phyloP scores from a whole-genome alignment of 352 stramenopile species.

The Pythium angustatum region DNA sequence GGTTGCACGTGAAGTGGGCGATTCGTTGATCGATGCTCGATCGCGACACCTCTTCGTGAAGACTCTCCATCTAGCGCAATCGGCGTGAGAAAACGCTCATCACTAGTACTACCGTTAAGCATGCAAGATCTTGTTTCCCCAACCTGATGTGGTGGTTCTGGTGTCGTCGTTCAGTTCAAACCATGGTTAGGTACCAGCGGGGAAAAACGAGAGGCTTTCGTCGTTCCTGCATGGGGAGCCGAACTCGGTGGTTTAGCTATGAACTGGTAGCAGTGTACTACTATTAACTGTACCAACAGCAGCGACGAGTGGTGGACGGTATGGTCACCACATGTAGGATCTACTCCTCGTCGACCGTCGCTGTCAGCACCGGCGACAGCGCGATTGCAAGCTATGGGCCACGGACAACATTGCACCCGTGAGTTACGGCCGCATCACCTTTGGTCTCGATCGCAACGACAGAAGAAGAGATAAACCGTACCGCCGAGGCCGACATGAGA shows the following conservation, averaged over 20 bases:
- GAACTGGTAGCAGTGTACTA: slow-evolving; percentile 18
- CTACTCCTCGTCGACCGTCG: slow-evolving; percentile 50
- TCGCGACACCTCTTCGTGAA: slow-evolving; percentile 73
- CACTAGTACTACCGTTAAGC: too few species aligned
- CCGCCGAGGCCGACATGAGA: slow-evolving; percentile 73
- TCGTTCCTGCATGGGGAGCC: too few species aligned
- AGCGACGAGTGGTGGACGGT: not conserved
- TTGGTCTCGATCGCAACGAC: too few species aligned
- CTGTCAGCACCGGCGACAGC: slow-evolving; percentile 61
- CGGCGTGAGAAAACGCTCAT: slow-evolving; percentile 23
- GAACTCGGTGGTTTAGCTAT: too few species aligned
- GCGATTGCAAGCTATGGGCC: slow-evolving; percentile 65
- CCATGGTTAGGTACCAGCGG: too few species aligned
- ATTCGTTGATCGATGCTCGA: slow-evolving; percentile 50
- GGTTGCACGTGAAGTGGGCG: slow-evolving; percentile 47
- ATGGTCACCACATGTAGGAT: not conserved
- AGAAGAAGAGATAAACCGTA: too few species aligned
- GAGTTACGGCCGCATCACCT: too few species aligned
- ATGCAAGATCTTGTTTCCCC: too few species aligned
- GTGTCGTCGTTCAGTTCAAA: too few species aligned
- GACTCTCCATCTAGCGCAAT: slow-evolving; percentile 63
- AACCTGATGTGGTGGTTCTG: too few species aligned
- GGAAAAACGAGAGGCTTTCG: slow-evolving; percentile 3
- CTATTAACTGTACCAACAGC: too few species aligned
- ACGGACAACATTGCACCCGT: slow-evolving; percentile 1